Evolutionary conservation across 1,284 basidiomycete species (phyloP).

Genomic region (Fistulina hepatica): DNA sequence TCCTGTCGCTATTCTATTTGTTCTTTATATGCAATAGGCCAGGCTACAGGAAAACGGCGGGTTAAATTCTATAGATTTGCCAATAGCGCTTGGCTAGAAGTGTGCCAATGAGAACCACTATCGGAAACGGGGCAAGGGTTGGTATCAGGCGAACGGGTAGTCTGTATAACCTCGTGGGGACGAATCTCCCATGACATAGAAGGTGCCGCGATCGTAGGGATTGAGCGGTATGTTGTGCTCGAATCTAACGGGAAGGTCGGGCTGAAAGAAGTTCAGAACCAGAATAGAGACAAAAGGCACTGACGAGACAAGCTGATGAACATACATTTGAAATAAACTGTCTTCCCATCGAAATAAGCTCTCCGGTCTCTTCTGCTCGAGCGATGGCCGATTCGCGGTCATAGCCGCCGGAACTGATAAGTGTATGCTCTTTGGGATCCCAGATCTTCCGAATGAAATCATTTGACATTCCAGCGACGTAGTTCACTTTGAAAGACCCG

Average conservation of each 20-base stretch:
- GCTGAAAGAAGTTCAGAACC: slow-evolving; percentile 31
- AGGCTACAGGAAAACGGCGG: slow-evolving; percentile 40
- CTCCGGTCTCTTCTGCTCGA: slow-evolving; percentile 1
- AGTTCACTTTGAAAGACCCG: background rate
- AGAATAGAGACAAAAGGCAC: too few species aligned
- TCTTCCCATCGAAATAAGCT: slow-evolving; percentile 9
- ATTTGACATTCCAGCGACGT: slow-evolving; percentile 15
- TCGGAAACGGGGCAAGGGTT: slow-evolving; percentile 18
- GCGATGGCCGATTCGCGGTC: slow-evolving; percentile 3
- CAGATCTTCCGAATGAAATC: slow-evolving; percentile 25
- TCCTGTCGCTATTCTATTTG: too few species aligned
- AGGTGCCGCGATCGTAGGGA: slow-evolving; percentile 15
- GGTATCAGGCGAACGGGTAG: slow-evolving; percentile 27
- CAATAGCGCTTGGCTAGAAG: too few species aligned
- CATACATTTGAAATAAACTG: slow-evolving; percentile 11
- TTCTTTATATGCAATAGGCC: slow-evolving; percentile 55
- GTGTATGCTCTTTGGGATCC: slow-evolving; percentile 13
- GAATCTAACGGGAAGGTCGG: slow-evolving; percentile 36
- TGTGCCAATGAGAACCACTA: slow-evolving; percentile 18
- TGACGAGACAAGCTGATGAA: background rate
- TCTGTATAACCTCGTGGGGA: slow-evolving; percentile 25
- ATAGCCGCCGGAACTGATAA: slow-evolving; percentile 8
- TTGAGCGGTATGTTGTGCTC: slow-evolving; percentile 20
- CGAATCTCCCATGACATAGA: slow-evolving; percentile 17
- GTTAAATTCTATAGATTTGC: too few species aligned